Conservation (phyloP, 768 basidiomycete species). For the Mycena galericulata region DNA sequence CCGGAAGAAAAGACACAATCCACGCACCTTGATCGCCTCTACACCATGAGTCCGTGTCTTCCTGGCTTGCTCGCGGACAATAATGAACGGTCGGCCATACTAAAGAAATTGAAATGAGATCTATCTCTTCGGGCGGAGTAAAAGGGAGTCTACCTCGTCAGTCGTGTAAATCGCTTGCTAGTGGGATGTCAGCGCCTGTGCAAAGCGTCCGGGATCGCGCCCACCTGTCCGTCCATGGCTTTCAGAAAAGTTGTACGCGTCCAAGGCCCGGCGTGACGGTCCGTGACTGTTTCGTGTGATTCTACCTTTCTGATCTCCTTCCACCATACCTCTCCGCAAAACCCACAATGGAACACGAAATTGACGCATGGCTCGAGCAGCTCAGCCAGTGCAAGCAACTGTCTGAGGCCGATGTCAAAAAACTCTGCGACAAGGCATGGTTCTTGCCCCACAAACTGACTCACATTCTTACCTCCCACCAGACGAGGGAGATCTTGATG, state of each 20-base stretch:
- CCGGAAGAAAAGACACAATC: conserved; percentile 12
- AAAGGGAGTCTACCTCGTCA: conserved; percentile 71
- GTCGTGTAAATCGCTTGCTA: conserved; percentile 85
- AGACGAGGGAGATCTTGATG: conserved; percentile 99
- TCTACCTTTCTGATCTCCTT: conserved; percentile 47
- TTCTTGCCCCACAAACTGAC: conserved; percentile 23
- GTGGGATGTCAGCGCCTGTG: conserved; percentile 48
- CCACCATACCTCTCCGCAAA: conserved; percentile 43
- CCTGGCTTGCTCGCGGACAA: conserved; percentile 91
- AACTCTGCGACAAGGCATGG: conserved; percentile 97
- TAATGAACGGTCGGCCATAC: conserved; percentile 98
- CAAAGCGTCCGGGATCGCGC: background rate
- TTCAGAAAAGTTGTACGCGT: conserved; percentile 26
- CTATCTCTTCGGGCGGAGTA: background rate
- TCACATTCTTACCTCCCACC: conserved; percentile 36
- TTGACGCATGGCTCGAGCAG: conserved; percentile 97
- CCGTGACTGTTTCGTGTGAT: conserved; percentile 43
- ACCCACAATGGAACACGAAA: conserved; percentile 73
- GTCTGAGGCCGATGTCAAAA: conserved; percentile 94
- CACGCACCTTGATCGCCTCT: conserved; percentile 92
- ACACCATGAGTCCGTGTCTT: conserved; percentile 93
- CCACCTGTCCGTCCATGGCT: conserved; percentile 30
- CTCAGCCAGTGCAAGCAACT: conserved; percentile 98
- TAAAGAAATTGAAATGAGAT: conserved; percentile 46
- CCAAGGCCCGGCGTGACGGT: conserved; percentile 46